A percentile compares a stretch with the other conserved stretches of the same genome.
These are phyloP conservation scores for Blastocystis sp. DNA, from an alignment of 352 stramenopile species.

Conservation along the genomic window DNA sequence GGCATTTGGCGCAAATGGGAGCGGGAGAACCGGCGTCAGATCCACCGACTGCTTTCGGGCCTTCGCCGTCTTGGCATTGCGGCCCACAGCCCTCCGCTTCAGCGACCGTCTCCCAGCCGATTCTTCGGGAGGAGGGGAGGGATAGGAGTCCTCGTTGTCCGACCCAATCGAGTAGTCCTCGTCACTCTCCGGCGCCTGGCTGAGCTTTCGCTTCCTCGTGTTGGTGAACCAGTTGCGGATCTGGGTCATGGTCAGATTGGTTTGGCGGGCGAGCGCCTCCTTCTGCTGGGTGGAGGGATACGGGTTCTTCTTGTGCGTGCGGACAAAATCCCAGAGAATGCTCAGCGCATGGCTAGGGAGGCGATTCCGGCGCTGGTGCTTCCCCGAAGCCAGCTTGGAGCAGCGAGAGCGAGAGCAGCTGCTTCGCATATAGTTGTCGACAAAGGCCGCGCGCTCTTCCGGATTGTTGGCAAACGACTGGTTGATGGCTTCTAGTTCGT, in stretches of 20 bases:
- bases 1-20: not conserved
- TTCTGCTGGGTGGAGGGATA: constrained; percentile 58
- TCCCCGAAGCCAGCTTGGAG: not conserved
- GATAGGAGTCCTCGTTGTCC: constrained; percentile 16
- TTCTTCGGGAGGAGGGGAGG: not conserved
- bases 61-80: not conserved
- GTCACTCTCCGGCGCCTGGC: constrained; percentile 50
- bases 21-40: not conserved
- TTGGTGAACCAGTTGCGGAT: constrained; percentile 68
- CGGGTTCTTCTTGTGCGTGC: constrained; percentile 27
- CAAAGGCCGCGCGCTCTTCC: not conserved
- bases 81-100: not conserved
- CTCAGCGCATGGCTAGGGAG: constrained; percentile 18
- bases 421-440: not conserved
- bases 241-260: constrained; percentile 44
- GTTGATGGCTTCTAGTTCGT: constrained; percentile 14
- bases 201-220: constrained; percentile 56
- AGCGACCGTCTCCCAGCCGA: not conserved
- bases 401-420: not conserved
- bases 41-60: not conserved
- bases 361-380: constrained; percentile 30
- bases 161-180: constrained; percentile 48
- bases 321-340: constrained; percentile 53
- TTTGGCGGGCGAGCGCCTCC: constrained; percentile 38
- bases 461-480: not conserved